Percentiles rank a stretch among this genome's conserved stretches.
phyloP scores from a whole-genome alignment of 768 basidiomycete species.

The Leccinellum albellum region DNA sequence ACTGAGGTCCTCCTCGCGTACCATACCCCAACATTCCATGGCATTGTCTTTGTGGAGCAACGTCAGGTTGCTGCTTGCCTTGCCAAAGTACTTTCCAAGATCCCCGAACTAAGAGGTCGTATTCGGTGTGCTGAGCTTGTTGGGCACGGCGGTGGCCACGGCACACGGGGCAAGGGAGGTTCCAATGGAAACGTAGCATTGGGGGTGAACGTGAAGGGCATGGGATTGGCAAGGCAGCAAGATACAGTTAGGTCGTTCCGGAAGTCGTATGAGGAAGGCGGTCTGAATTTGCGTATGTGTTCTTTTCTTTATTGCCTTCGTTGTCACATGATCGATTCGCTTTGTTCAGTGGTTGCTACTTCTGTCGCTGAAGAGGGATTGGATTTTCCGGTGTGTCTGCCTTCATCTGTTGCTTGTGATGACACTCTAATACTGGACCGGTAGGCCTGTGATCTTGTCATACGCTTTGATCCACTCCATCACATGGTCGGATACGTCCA shows the following conservation, averaged over 20 bases:
- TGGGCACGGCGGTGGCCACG: slow-evolving; percentile 54
- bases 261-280: slow-evolving; percentile 57
- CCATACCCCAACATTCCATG: slow-evolving; percentile 59
- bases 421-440: slow-evolving; percentile 1
- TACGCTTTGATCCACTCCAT: slow-evolving; percentile 79
- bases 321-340: not conserved
- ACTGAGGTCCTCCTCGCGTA: slow-evolving; percentile 57
- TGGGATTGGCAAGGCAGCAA: slow-evolving; percentile 50
- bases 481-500: slow-evolving; percentile 89
- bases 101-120: slow-evolving; percentile 54
- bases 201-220: slow-evolving; percentile 42
- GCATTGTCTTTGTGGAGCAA: slow-evolving; percentile 85
- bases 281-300: slow-evolving; percentile 64
- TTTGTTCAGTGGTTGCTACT: slow-evolving; percentile 64
- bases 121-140: slow-evolving; percentile 65
- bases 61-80: slow-evolving; percentile 74
- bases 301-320: not conserved
- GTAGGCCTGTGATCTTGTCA: slow-evolving; percentile 82
- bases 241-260: slow-evolving; percentile 65
- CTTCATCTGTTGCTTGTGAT: not conserved
- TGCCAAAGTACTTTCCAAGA: slow-evolving; percentile 55
- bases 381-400: slow-evolving; percentile 68
- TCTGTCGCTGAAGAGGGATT: slow-evolving; percentile 91
- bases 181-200: slow-evolving; percentile 19
- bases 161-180: slow-evolving; percentile 20